These are phyloP conservation scores for Penstemon davidsonii DNA, from an alignment of 257 asterid genomes.

Conservation along the genomic window DNA sequence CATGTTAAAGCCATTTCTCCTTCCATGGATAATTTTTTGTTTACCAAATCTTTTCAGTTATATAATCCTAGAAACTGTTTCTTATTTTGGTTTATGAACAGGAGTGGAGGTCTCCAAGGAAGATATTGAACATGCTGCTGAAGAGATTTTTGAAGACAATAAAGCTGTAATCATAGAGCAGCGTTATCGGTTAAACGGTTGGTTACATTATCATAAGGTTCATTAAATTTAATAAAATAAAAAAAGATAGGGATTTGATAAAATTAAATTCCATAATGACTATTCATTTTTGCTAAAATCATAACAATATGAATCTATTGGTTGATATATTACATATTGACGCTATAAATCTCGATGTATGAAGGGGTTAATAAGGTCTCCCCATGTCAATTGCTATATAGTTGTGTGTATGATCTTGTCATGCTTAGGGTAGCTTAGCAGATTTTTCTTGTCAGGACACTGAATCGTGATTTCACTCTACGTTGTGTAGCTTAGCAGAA, in stretches of 20 bases:
- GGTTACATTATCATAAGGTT: slow-evolving; percentile 32
- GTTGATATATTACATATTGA: too few relatives aligned
- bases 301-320: too few relatives aligned
- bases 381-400: neutral
- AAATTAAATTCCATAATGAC: neutral
- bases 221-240: neutral
- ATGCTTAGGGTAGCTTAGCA: neutral
- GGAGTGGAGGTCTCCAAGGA: slow-evolving; percentile 79
- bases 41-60: neutral
- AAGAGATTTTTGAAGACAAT: slow-evolving; percentile 73
- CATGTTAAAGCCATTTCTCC: neutral
- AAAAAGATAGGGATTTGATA: neutral
- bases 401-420: neutral
- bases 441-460: too few relatives aligned
- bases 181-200: slow-evolving; percentile 86
- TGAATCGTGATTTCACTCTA: too few relatives aligned
- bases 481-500: too few relatives aligned
- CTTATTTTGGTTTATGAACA: slow-evolving; percentile 24
- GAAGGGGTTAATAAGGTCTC: too few relatives aligned
- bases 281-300: neutral
- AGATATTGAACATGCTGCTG: slow-evolving; percentile 57
- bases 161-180: slow-evolving; percentile 62
- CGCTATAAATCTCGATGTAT: too few relatives aligned
- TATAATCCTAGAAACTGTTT: slow-evolving; percentile 14
- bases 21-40: neutral